phyloP scores from a whole-genome alignment of 805 yeast species.

The Kodamaea kaohsiungensis region DNA sequence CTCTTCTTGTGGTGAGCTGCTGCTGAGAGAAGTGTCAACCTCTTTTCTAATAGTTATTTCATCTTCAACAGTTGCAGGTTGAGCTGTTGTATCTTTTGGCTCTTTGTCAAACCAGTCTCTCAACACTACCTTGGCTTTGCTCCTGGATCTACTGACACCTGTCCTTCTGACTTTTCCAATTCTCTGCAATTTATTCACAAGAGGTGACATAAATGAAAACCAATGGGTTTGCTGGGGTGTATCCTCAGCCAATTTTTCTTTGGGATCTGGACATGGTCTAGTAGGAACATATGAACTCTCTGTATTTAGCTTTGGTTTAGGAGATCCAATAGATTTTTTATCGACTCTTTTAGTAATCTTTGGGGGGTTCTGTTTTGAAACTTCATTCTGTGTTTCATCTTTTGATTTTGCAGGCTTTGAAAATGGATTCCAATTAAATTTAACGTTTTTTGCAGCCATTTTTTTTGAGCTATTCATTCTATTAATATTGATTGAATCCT shows the following conservation, averaged over 20 bases:
- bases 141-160: background rate
- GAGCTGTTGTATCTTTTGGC: background rate
- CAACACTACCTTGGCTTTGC: background rate
- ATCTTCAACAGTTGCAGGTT: background rate
- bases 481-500: too few relatives aligned
- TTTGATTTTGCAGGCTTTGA: background rate
- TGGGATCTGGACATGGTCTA: background rate
- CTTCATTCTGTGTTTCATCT: background rate
- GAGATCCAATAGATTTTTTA: background rate
- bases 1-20: background rate
- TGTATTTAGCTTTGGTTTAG: background rate
- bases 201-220: background rate
- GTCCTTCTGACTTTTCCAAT: background rate
- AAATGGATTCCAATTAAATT: background rate
- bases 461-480: background rate
- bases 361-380: background rate
- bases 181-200: background rate
- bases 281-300: background rate
- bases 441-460: constrained; percentile 3
- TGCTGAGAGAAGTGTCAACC: background rate
- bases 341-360: background rate
- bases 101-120: background rate
- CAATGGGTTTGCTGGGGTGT: background rate
- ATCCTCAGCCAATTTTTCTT: background rate
- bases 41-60: too few relatives aligned